These are phyloP conservation scores for Neoboletus magnificus DNA, from an alignment of 768 basidiomycete genomes.

Conservation along the genomic window DNA sequence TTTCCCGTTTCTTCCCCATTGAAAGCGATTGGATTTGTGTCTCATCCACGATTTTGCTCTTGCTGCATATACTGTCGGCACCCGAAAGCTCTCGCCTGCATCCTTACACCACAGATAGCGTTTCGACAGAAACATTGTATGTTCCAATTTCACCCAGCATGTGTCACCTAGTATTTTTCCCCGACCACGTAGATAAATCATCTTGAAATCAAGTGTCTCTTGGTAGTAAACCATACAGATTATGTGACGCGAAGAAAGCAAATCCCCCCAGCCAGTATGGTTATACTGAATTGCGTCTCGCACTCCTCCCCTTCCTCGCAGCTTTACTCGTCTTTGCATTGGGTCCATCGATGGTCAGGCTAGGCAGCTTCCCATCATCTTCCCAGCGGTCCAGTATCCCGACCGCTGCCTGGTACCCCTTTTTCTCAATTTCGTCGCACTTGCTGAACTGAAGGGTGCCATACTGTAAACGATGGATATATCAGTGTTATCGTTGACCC, in stretches of 20 bases:
- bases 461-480: constrained; percentile 48
- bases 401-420: constrained; percentile 73
- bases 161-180: constrained; percentile 12
- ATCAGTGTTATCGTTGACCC: background rate
- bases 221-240: background rate
- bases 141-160: constrained; percentile 11
- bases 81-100: constrained; percentile 8
- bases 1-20: constrained; percentile 8
- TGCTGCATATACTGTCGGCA: constrained; percentile 18
- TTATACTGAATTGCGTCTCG: constrained; percentile 69
- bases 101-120: constrained; percentile 13
- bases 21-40: constrained; percentile 7
- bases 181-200: constrained; percentile 17
- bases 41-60: constrained; percentile 7
- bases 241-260: background rate
- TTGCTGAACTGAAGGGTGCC: constrained; percentile 89
- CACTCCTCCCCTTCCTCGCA: constrained; percentile 67
- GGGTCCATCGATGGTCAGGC: constrained; percentile 61
- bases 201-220: constrained; percentile 10
- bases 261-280: background rate
- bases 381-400: constrained; percentile 75
- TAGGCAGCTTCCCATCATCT: constrained; percentile 80
- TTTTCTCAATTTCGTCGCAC: constrained; percentile 83
- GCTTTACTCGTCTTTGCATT: constrained; percentile 41
- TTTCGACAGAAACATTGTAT: constrained; percentile 22